Evolutionary conservation across 345 rosid genomes (phyloP).

Genomic region (Salix viminalis): DNA sequence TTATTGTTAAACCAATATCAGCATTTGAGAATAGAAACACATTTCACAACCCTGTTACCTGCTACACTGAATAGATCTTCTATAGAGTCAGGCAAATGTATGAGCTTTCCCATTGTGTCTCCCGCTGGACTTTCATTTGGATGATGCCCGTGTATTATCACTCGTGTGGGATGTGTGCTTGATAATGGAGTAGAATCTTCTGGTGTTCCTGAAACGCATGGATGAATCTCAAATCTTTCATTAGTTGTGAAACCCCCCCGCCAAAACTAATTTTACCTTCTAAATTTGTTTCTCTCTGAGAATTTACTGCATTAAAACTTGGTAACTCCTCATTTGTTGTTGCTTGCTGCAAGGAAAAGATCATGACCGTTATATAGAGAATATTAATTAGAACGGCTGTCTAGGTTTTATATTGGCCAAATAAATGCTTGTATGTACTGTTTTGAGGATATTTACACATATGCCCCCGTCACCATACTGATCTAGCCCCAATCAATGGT

Average conservation of each 20-base stretch:
- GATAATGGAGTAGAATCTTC: slow-evolving; percentile 22
- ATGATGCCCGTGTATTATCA: slow-evolving; percentile 66
- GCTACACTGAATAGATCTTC: slow-evolving; percentile 66
- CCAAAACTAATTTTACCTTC: slow-evolving; percentile 40
- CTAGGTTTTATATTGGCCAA: background rate
- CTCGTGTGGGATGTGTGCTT: slow-evolving; percentile 42
- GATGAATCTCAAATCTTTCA: background rate
- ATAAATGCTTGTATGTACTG: background rate
- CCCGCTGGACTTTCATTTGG: slow-evolving; percentile 42
- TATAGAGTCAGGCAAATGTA: slow-evolving; percentile 62
- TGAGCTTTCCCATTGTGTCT: slow-evolving; percentile 49
- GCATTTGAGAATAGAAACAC: background rate
- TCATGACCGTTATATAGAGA: slow-evolving; percentile 10
- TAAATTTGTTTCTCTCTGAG: slow-evolving; percentile 28
- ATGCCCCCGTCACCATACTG: background rate
- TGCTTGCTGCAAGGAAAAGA: slow-evolving; percentile 39
- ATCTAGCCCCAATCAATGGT: background rate
- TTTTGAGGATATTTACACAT: background rate
- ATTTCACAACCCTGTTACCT: slow-evolving; percentile 43
- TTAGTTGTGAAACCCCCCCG: background rate
- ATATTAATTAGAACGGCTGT: background rate
- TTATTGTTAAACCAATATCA: background rate
- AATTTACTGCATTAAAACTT: slow-evolving; percentile 30
- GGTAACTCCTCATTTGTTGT: slow-evolving; percentile 37
- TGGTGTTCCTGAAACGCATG: slow-evolving; percentile 37